These are phyloP conservation scores for Plectosphaerella sp. DNA, from an alignment of 2,329 filamentous ascomycete genomes.

Conservation along the genomic window DNA sequence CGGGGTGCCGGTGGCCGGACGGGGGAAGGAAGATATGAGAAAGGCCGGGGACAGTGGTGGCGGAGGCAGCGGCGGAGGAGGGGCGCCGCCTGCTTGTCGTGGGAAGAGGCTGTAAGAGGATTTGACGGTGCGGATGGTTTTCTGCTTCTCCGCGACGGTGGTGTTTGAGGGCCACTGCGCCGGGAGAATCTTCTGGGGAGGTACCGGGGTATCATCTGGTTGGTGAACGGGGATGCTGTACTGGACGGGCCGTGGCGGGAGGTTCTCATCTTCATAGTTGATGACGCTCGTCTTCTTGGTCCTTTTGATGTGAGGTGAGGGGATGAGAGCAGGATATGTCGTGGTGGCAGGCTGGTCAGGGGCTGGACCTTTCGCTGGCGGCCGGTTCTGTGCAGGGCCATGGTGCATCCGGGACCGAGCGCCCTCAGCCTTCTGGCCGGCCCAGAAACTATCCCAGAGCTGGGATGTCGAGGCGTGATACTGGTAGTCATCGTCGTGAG, in stretches of 20 bases:
- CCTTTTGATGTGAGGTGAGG: constrained; percentile 11
- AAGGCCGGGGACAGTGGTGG: neutral
- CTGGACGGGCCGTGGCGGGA: constrained; percentile 15
- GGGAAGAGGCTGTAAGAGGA: constrained; percentile 13
- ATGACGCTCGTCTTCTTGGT: constrained; percentile 11
- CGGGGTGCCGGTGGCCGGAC: constrained; percentile 1
- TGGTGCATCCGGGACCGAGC: constrained; percentile 9
- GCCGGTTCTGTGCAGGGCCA: neutral
- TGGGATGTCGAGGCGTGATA: constrained; percentile 39
- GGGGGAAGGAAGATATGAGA: constrained; percentile 1
- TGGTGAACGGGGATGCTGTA: constrained; percentile 10
- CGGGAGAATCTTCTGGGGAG: constrained; percentile 4
- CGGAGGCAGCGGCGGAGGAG: neutral
- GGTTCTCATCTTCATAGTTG: constrained; percentile 15
- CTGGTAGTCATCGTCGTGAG: constrained; percentile 45
- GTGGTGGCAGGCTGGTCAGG: neutral
- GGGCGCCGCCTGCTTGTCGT: constrained; percentile 3
- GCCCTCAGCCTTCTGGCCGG: constrained; percentile 5
- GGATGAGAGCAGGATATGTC: constrained; percentile 12
- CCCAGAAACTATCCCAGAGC: constrained; percentile 51
- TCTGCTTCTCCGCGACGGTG: constrained; percentile 14
- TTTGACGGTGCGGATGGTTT: constrained; percentile 10
- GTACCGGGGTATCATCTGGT: constrained; percentile 11
- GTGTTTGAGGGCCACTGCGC: neutral
- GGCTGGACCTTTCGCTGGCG: neutral